Evolutionary conservation across 345 rosid species (phyloP), one percentile per base, ranked within the genome.

Genomic region (Melaleuca quinquenervia): DNA sequence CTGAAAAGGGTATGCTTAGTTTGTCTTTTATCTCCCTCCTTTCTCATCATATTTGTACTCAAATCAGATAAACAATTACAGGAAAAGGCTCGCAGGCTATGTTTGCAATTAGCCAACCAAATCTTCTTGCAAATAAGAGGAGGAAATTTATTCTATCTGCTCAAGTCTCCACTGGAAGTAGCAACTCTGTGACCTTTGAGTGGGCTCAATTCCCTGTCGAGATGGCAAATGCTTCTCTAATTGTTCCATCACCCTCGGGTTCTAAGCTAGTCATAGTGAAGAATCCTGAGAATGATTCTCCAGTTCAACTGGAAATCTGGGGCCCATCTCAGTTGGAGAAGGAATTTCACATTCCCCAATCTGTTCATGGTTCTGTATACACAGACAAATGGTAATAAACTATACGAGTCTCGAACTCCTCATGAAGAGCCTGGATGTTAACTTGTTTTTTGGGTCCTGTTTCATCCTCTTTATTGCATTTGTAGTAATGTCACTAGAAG

Each of bases 121-220:
- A 95, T 87, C 94, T 96, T 82, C 84, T 94, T 90, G 98, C 94
- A 52, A 95, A 97, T 86, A 95, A 95, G 92, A 91, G 49, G 91
- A 94, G 91, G 83, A 93, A 93, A 85, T 94, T 86, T 85, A 89
- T 91, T 87, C 87, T 93, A 56, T 94, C 95, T 14, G 86, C 94
- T 84, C 93, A 87, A 87, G 91, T 97, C 53, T 89, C 88, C 3
- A 91, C 91, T 41, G 93, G 88, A 58, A 90, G 86, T 89, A 80
- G 83, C 51, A 85, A 90, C 85, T 87, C 93, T 55, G 88, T 91
- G 18, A 89, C 87, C 84, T 91, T 97, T 86, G 91, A 91, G 54
- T 96, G 99, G 98, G 88, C 95, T 18, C 93, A 96, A 11, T 97
- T 97, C 91, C 99, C 99, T 55, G 82, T 94, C 8, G 98, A 97